Evolutionary conservation across 2,329 filamentous ascomycete species (phyloP), one percentile per base, ranked within the genome.

Genomic region (Blumeria graminis): DNA sequence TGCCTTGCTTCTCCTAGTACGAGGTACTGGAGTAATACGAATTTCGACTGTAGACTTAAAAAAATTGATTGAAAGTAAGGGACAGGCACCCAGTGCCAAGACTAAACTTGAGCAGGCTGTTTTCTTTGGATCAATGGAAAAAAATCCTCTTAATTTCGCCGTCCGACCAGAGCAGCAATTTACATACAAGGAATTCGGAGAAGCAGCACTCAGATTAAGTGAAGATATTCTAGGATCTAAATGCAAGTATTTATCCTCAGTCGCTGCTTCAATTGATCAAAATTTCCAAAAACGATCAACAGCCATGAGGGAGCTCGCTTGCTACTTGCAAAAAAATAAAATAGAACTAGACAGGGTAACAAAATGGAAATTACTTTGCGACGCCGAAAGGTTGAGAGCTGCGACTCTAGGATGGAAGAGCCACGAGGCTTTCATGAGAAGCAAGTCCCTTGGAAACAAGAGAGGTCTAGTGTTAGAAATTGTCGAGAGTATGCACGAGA

Each of bases 31-130:
- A 14, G 70, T 78, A 18, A 69, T 84, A 32, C 75, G 80, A 55
- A 68, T 84, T 45, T 71, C 76, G 16, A 73, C 77, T 18, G 73
- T 74, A 7, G 76, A 82, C 55, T 70, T 78, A 50, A 74, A 78
- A 59, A 76, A 74, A 58, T 80, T 82, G 62, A 73, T 73, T 11
- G 76, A 75, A 59, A 75, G 76, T 55, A 69, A 70, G 56, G 73
- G 77, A 4, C 79, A 78, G 1, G 69, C 73, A 61, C 77, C 94
- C 14, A 89, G 85, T 0, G 84, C 86, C 6, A 92, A 87, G 69
- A 86, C 81, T 69, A 94, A 92, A 69, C 75, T 98, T 43, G 87
- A 95, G 65, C 89, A 98, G 69, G 89, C 89, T 1, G 84, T 96
- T 0, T 96, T 95, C 69, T 96, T 87, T 66, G 89, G 89, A 1